Conservation (phyloP, 495 filamentous ascomycete species). For the Aspergillus affinis region DNA sequence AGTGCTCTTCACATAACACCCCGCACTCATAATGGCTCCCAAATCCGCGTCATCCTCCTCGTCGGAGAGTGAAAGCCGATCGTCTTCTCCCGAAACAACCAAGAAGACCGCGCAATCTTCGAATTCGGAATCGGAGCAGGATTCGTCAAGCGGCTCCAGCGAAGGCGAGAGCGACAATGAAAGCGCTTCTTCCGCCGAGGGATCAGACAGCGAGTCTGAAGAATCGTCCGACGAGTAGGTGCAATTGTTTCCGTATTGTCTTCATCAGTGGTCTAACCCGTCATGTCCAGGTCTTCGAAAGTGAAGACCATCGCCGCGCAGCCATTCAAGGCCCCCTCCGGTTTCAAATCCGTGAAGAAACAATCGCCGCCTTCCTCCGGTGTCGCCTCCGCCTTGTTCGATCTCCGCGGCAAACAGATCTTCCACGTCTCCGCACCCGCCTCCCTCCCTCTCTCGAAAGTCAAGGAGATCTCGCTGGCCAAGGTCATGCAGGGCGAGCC, state of each 20-base stretch:
- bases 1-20: neutral
- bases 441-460: conserved; percentile 42
- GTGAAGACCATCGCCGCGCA: conserved; percentile 25
- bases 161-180: conserved; percentile 38
- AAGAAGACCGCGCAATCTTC: conserved; percentile 27
- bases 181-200: conserved; percentile 25
- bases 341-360: conserved; percentile 42
- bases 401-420: conserved; percentile 45
- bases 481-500: conserved; percentile 44
- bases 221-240: conserved; percentile 27
- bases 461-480: conserved; percentile 43
- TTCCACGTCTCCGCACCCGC: conserved; percentile 46
- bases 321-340: conserved; percentile 41
- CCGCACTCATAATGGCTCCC: conserved; percentile 29
- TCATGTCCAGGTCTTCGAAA: conserved; percentile 15
- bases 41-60: conserved; percentile 19
- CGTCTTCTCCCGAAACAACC: conserved; percentile 30
- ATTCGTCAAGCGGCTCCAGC: conserved; percentile 30
- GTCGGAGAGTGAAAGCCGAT: conserved; percentile 34
- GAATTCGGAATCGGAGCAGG: conserved; percentile 32
- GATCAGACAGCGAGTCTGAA: conserved; percentile 16
- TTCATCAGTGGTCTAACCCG: neutral
- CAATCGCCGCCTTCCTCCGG: conserved; percentile 34
- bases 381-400: conserved; percentile 38
- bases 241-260: neutral